Evolutionary conservation across 371 early-diverging fungal genomes (phyloP).

Genomic region (Actinomortierella wolfii): DNA sequence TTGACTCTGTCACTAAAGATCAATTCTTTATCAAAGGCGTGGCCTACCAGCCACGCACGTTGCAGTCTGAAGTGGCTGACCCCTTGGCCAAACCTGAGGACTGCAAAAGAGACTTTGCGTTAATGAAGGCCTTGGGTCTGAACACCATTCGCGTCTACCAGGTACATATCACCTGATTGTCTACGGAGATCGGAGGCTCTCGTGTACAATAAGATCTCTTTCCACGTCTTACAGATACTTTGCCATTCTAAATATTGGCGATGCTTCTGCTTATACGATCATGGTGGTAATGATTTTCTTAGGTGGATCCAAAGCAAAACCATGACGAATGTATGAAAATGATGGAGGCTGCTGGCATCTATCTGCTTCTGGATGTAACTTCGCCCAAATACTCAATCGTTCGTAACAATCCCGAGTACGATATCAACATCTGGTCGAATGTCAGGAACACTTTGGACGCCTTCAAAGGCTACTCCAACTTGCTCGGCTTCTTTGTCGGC

Average conservation of each 20-base stretch:
- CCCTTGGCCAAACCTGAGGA: constrained; percentile 65
- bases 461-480: constrained; percentile 67
- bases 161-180: constrained; percentile 12
- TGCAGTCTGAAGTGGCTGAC: constrained; percentile 41
- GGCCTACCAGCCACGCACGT: constrained; percentile 74
- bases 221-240: not conserved
- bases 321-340: constrained; percentile 80
- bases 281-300: constrained; percentile 1
- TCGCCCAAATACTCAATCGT: constrained; percentile 68
- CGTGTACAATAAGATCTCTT: no score
- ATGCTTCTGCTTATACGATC: not conserved
- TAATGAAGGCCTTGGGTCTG: constrained; percentile 71
- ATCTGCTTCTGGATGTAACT: constrained; percentile 72
- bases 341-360: constrained; percentile 71
- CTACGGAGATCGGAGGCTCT: no score
- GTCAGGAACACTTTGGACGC: constrained; percentile 67
- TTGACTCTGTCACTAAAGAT: constrained; percentile 71
- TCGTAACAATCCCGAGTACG: constrained; percentile 70
- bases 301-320: constrained; percentile 64
- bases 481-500: constrained; percentile 78
- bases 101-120: constrained; percentile 70
- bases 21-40: constrained; percentile 83
- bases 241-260: not conserved
- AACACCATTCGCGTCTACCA: constrained; percentile 84
- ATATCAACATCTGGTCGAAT: constrained; percentile 56